Base-by-base conservation (phyloP, 345 rosid species). In the Boechera divaricarpa region DNA sequence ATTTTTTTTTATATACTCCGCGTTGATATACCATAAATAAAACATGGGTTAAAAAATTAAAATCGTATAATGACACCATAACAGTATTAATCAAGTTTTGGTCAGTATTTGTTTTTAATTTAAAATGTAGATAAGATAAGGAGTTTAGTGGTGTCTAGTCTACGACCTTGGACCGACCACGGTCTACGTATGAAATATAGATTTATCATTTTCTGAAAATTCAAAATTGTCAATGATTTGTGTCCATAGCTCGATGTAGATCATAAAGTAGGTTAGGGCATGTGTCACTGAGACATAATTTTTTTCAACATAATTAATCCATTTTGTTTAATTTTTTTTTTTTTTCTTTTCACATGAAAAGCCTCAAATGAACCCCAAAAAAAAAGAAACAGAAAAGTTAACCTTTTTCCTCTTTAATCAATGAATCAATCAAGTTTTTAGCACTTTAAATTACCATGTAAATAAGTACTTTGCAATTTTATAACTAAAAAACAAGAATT, bases 61-160 rank as follows among this genome's bases (percentile, higher is more conserved):
- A 26, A 53, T 47, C 10, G 10, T 18, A 31, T 31, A 66, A 29
- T 32, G 56, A 49, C 32, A 66, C 57, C 10, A 48, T 52, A 5
- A 12, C 12, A 36, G 31, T 55, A 12, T 70, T 18, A 42, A 11
- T n/a, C 54, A 18, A 49, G 54, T 49, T 53, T 70, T 63, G 13
- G 44, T 54, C 52, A 26, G 36, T 53, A 33, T 62, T 33, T 54
- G 11, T 24, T 53, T 45, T 21, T 0, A 16, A 5, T 56, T 66
- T 3, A 12, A 51, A 62, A 62, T 62, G 38, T 47, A 29, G 76
- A 77, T 64, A 70, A 70, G 72, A 45, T 77, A 36, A 28, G 60
- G 55, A 55, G 66, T 16, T 51, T 77, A 64, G 80, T 77, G 80
- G 81, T 77, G 81, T 71, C 77, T 71, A 78, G 81, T 78, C 81